These are phyloP conservation scores for Mortierella sp. DNA, from an alignment of 371 early-diverging fungal species.

Conservation along the genomic window DNA sequence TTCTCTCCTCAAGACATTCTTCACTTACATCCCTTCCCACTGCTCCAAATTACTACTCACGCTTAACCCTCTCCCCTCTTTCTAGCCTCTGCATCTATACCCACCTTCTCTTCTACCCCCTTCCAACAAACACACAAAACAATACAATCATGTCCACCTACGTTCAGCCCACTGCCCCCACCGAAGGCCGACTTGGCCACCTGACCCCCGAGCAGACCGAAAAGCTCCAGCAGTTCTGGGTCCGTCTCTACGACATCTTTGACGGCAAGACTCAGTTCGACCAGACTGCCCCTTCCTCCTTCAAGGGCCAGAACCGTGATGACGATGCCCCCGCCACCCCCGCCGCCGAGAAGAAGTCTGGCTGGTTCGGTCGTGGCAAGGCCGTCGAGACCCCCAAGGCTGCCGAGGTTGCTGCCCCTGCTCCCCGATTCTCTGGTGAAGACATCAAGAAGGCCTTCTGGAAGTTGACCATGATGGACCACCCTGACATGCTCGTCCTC, in stretches of 20 bases:
- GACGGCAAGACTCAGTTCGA: constrained; percentile 58
- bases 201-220: constrained; percentile 68
- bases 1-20: constrained; percentile 34
- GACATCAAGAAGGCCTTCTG: constrained; percentile 50
- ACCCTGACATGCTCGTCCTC: constrained; percentile 78
- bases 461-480: constrained; percentile 69
- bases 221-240: constrained; percentile 72
- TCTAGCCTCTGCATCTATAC: background rate
- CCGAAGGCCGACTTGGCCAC: constrained; percentile 65
- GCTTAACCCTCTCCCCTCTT: constrained; percentile 1
- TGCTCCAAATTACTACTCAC: constrained; percentile 34
- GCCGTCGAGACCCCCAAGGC: constrained; percentile 20
- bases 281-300: constrained; percentile 58
- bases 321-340: constrained; percentile 40
- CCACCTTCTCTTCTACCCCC: background rate
- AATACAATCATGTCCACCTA: constrained; percentile 46
- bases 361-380: constrained; percentile 56
- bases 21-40: constrained; percentile 22
- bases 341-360: constrained; percentile 45
- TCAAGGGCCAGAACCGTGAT: constrained; percentile 59
- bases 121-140: background rate
- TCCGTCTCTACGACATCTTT: constrained; percentile 67
- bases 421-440: constrained; percentile 47
- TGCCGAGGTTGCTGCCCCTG: constrained; percentile 26
- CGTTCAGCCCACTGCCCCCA: constrained; percentile 49